These are phyloP conservation scores for Thermochaetoides thermophila DNA, from an alignment of 495 filamentous ascomycete species.

Conservation along the genomic window DNA sequence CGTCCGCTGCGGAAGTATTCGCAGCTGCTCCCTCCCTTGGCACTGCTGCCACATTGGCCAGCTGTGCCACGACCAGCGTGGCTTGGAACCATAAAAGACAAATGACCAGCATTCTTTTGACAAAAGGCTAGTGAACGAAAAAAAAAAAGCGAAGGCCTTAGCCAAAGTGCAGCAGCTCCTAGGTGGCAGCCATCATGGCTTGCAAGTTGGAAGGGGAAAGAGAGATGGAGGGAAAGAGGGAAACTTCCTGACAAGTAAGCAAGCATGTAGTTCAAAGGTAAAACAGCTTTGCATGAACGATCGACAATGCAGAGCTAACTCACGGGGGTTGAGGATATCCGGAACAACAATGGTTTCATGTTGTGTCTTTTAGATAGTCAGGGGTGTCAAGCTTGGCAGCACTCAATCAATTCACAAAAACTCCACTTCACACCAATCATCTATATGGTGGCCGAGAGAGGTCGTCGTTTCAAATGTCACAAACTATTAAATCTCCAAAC, in stretches of 20 bases:
- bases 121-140: slow-evolving; percentile 5
- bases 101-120: slow-evolving; percentile 18
- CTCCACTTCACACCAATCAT: too few species aligned
- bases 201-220: not conserved
- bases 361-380: too few species aligned
- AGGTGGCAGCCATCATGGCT: not conserved
- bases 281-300: not conserved
- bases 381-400: too few species aligned
- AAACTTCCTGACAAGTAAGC: not conserved
- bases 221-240: not conserved
- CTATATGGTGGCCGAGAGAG: too few species aligned
- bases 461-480: too few species aligned
- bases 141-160: slow-evolving; percentile 2
- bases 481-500: too few species aligned
- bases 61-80: slow-evolving; percentile 14
- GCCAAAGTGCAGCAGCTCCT: not conserved
- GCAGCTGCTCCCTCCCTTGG: slow-evolving; percentile 2
- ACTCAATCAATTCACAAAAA: too few species aligned
- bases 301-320: slow-evolving; percentile 1
- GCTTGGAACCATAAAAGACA: slow-evolving; percentile 16
- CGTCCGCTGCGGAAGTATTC: slow-evolving; percentile 1
- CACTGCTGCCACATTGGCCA: slow-evolving; percentile 4
- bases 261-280: not conserved
- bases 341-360: too few species aligned
- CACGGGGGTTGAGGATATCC: too few species aligned